phyloP scores from a whole-genome alignment of 129 eudicot species.

The Glebionis coronaria region DNA sequence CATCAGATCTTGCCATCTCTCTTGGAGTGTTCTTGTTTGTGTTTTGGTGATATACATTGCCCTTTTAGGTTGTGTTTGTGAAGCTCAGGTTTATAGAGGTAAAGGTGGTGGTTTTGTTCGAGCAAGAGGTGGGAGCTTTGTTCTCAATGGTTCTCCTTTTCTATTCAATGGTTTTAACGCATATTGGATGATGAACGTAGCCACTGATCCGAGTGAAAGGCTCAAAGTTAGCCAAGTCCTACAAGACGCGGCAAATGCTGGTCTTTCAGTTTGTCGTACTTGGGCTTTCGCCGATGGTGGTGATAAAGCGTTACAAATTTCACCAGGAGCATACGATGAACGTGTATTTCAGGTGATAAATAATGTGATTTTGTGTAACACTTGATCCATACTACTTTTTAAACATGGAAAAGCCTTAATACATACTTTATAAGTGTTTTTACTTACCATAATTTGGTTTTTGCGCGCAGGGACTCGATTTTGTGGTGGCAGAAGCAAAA shows the following conservation, averaged over 20 bases:
- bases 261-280: constrained; percentile 74
- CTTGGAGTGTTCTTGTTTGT: constrained; percentile 16
- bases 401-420: no score
- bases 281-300: constrained; percentile 92
- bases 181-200: constrained; percentile 87
- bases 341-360: constrained; percentile 59
- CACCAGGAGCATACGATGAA: constrained; percentile 79
- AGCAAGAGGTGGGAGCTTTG: constrained; percentile 43
- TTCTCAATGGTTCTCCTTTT: constrained; percentile 46
- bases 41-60: constrained; percentile 17
- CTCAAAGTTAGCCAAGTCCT: constrained; percentile 51
- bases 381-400: no score
- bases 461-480: constrained; percentile 56
- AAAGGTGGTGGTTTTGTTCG: constrained; percentile 35
- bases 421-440: neutral
- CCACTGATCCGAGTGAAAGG: constrained; percentile 57
- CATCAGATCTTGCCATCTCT: constrained; percentile 2
- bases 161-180: constrained; percentile 78
- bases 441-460: neutral
- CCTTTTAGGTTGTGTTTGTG: constrained; percentile 15
- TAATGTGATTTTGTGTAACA: no score
- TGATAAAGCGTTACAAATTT: constrained; percentile 59
- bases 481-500: constrained; percentile 68
- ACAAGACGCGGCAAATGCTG: constrained; percentile 61
- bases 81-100: constrained; percentile 36